Evolutionary conservation across 2,329 filamentous ascomycete genomes (phyloP).

Genomic region (Monosporascus sp.): DNA sequence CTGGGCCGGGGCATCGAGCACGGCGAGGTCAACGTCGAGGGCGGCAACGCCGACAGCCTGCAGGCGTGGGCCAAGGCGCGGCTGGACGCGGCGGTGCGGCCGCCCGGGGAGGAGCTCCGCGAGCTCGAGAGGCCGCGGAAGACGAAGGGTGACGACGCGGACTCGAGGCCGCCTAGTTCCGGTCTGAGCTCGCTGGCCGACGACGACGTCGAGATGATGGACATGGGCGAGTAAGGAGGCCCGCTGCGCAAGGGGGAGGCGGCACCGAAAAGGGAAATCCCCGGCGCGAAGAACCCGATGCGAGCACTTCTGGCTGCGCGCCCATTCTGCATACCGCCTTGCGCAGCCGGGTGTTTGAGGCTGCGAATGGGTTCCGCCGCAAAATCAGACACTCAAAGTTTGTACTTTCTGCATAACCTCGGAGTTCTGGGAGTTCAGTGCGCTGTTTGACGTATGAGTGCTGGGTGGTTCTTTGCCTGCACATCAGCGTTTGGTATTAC

Average conservation of each 20-base stretch:
- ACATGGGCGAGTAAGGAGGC: constrained; percentile 11
- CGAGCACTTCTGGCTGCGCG: background rate
- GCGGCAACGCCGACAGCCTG: constrained; percentile 63
- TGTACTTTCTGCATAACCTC: background rate
- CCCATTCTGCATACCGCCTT: too few species aligned
- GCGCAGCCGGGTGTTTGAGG: background rate
- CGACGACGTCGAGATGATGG: constrained; percentile 36
- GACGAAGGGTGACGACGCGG: constrained; percentile 19
- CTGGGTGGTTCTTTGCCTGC: too few species aligned
- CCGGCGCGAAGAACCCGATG: background rate
- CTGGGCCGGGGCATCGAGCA: constrained; percentile 70
- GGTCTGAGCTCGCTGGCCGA: constrained; percentile 54
- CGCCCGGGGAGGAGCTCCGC: constrained; percentile 9
- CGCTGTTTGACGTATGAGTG: background rate
- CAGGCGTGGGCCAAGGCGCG: constrained; percentile 56
- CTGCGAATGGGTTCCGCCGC: background rate
- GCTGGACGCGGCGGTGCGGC: constrained; percentile 25
- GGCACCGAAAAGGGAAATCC: background rate
- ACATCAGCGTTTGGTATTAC: too few species aligned
- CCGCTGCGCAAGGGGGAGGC: background rate
- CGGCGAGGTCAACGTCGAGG: constrained; percentile 71
- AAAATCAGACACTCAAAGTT: background rate
- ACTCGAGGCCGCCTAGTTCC: constrained; percentile 46
- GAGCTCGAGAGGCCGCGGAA: constrained; percentile 5
- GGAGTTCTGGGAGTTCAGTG: background rate